Evolutionary conservation across 208 protist genomes (phyloP).

Genomic region (Leishmania arabica): DNA sequence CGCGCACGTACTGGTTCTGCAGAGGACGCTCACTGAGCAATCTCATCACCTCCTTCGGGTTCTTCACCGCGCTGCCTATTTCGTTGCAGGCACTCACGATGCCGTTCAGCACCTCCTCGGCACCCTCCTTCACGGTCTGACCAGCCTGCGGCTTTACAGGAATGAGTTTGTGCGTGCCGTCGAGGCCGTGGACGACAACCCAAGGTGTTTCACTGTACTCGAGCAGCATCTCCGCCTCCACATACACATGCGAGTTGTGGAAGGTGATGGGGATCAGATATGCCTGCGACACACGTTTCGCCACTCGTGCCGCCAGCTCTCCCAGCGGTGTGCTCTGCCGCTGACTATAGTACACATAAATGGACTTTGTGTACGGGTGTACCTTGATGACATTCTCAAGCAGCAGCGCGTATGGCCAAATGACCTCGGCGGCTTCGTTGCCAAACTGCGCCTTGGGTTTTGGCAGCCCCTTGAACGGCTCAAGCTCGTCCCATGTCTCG

Average conservation of each 20-base stretch:
- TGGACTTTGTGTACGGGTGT: conserved; percentile 92
- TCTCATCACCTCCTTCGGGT: conserved; percentile 72
- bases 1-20: conserved; percentile 89
- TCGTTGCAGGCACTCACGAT: conserved; percentile 62
- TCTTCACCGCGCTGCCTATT: conserved; percentile 59
- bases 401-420: conserved; percentile 89
- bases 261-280: conserved; percentile 91
- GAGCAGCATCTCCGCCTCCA: conserved; percentile 91
- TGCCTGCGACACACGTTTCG: conserved; percentile 70
- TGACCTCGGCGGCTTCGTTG: conserved; percentile 88
- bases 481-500: conserved; percentile 80
- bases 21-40: conserved; percentile 79
- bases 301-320: conserved; percentile 42
- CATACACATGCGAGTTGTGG: conserved; percentile 93
- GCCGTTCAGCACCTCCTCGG: conserved; percentile 46
- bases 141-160: conserved; percentile 45
- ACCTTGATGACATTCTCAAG: conserved; percentile 86
- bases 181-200: conserved; percentile 86
- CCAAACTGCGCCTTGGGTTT: conserved; percentile 90
- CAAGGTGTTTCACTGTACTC: conserved; percentile 92
- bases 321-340: conserved; percentile 59
- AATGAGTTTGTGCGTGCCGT: conserved; percentile 59
- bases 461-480: conserved; percentile 88
- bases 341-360: conserved; percentile 92
- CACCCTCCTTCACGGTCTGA: conserved; percentile 33